A percentile compares a stretch with the other conserved stretches of the same genome.
Conservation (phyloP, 805 yeast species). For the Hanseniaspora hatyaiensis region DNA sequence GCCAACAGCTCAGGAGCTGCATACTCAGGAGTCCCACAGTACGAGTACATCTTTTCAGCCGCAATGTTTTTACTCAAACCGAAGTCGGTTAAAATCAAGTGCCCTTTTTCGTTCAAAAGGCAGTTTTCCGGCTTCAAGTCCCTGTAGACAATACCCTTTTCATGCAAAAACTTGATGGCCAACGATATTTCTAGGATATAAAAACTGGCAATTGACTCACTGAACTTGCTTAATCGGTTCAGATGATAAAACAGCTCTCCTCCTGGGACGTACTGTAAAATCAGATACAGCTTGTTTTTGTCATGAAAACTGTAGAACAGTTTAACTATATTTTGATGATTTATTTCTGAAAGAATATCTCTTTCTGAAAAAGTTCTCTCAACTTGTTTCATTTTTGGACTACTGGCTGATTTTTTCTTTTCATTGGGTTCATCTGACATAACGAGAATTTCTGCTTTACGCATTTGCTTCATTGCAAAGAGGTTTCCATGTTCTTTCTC, state of each 20-base stretch:
- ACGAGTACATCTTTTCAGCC: constrained; percentile 27
- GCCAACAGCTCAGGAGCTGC: constrained; percentile 80
- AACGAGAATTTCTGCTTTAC: constrained; percentile 68
- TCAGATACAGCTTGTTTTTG: constrained; percentile 55
- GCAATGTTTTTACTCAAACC: constrained; percentile 49
- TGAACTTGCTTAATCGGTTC: constrained; percentile 33
- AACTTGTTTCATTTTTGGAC: constrained; percentile 35
- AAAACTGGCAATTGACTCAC: constrained; percentile 59
- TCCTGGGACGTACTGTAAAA: constrained; percentile 75
- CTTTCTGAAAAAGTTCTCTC: constrained; percentile 75
- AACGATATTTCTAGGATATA: constrained; percentile 72
- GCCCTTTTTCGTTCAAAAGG: constrained; percentile 63
- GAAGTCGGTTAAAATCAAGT: constrained; percentile 72
- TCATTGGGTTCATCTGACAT: constrained; percentile 22
- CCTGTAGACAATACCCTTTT: constrained; percentile 71
- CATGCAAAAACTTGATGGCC: constrained; percentile 66
- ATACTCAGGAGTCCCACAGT: constrained; percentile 37
- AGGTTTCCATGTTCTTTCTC: constrained; percentile 50
- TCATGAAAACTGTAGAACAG: constrained; percentile 79
- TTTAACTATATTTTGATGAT: constrained; percentile 73
- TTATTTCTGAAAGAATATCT: constrained; percentile 54
- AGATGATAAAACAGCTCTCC: constrained; percentile 58
- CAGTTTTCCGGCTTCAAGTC: constrained; percentile 89
- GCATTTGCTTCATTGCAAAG: constrained; percentile 77
- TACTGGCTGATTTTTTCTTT: constrained; percentile 17